These are phyloP conservation scores for Coniochaeta ligniaria DNA, from an alignment of 2,329 filamentous ascomycete species.

Conservation along the genomic window DNA sequence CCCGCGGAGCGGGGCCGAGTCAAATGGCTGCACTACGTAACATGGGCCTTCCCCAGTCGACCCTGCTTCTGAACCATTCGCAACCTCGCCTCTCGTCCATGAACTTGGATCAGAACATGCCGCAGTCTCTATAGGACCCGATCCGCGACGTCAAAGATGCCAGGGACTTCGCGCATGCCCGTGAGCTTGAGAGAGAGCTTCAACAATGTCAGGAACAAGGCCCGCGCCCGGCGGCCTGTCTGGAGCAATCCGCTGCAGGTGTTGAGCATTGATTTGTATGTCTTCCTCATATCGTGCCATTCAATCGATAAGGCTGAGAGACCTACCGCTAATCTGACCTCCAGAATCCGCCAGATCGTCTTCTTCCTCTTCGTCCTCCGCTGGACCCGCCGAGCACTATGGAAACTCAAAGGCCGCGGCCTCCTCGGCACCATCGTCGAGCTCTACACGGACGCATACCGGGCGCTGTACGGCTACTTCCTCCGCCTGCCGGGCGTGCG, in stretches of 20 bases:
- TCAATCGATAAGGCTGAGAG: not conserved
- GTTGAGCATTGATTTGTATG: conserved; percentile 64
- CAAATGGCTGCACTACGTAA: not conserved
- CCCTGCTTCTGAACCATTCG: not conserved
- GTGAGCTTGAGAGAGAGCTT: conserved; percentile 64
- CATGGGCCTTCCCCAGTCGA: not conserved
- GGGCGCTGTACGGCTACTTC: conserved; percentile 77
- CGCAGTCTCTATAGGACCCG: not conserved
- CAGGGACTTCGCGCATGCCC: conserved; percentile 63
- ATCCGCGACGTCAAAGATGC: conserved; percentile 31
- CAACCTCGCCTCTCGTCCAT: not conserved
- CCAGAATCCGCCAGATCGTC: conserved; percentile 74
- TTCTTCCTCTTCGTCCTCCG: conserved; percentile 85
- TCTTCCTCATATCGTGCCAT: conserved; percentile 11
- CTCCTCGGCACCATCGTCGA: conserved; percentile 71
- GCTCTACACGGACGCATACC: conserved; percentile 63
- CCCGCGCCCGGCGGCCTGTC: conserved; percentile 38
- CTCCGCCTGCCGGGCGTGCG: conserved; percentile 81
- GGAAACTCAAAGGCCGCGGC: conserved; percentile 85
- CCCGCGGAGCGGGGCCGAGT: not conserved
- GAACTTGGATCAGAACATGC: not conserved
- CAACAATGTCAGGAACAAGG: conserved; percentile 42
- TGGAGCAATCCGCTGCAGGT: conserved; percentile 46
- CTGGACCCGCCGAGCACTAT: conserved; percentile 71
- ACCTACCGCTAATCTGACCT: not conserved